Evolutionary conservation across 805 yeast species (phyloP).

Genomic region (Ogataea nonfermentans): DNA sequence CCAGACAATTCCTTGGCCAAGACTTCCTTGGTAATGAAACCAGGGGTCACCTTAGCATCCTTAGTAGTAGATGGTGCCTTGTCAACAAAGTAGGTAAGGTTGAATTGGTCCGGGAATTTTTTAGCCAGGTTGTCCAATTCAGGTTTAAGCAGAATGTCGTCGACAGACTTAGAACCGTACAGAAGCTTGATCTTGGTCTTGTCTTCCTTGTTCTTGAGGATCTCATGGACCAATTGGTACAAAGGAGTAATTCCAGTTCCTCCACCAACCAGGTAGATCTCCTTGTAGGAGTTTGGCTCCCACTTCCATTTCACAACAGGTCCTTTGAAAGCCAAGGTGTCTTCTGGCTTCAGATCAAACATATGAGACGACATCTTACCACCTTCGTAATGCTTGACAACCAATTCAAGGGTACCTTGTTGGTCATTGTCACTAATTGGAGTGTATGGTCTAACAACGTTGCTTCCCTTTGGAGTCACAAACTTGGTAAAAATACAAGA

Average conservation of each 20-base stretch:
- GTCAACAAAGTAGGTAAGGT: constrained; percentile 78
- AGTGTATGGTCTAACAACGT: constrained; percentile 86
- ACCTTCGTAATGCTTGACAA: constrained; percentile 85
- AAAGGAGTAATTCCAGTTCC: constrained; percentile 97
- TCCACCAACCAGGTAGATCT: constrained; percentile 85
- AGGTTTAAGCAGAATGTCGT: constrained; percentile 77
- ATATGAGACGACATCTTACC: constrained; percentile 84
- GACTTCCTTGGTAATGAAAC: constrained; percentile 77
- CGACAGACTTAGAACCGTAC: constrained; percentile 75
- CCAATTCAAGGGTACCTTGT: constrained; percentile 73
- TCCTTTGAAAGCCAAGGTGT: constrained; percentile 88
- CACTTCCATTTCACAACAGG: constrained; percentile 91
- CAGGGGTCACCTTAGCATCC: constrained; percentile 58
- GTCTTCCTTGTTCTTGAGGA: constrained; percentile 78
- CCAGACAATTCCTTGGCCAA: constrained; percentile 59
- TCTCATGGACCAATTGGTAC: constrained; percentile 78
- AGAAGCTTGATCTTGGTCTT: constrained; percentile 81
- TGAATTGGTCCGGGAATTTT: constrained; percentile 74
- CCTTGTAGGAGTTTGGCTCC: constrained; percentile 79
- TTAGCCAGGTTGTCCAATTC: constrained; percentile 70
- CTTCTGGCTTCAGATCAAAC: constrained; percentile 67
- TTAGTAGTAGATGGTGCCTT: constrained; percentile 38
- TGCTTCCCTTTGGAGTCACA: constrained; percentile 78
- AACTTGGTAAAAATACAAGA: constrained; percentile 79
- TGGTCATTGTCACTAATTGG: constrained; percentile 72